Conservation (phyloP, 2,329 filamentous ascomycete genomes). For the Phyllosticta ampelicida region DNA sequence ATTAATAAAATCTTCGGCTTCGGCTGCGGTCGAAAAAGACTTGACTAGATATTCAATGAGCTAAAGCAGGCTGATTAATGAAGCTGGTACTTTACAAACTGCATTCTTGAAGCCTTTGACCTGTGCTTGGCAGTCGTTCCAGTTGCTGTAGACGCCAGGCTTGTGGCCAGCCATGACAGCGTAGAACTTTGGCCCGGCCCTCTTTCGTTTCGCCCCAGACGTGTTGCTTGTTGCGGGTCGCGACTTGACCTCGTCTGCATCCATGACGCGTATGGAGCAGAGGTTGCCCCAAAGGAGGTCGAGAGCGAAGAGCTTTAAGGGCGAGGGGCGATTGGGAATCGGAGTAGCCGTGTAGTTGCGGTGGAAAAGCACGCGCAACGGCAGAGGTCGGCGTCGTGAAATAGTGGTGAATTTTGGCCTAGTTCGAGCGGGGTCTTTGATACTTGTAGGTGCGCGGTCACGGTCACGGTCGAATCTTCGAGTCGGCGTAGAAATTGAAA, state of each 20-base stretch:
- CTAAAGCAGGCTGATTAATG: neutral
- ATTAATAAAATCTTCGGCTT: conserved; percentile 64
- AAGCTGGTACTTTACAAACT: conserved; percentile 18
- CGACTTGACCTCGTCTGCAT: conserved; percentile 14
- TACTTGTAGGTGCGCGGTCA: neutral
- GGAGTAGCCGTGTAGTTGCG: neutral
- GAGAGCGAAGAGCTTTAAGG: neutral
- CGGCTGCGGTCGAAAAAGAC: conserved; percentile 60
- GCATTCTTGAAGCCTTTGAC: conserved; percentile 47
- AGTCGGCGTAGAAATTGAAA: neutral
- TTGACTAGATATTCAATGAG: conserved; percentile 49
- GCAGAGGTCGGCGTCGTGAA: neutral
- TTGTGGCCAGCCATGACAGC: conserved; percentile 49
- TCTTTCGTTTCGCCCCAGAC: conserved; percentile 46
- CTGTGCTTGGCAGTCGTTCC: conserved; percentile 51
- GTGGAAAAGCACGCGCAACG: neutral
- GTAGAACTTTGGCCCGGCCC: conserved; percentile 47
- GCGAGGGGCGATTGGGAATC: neutral
- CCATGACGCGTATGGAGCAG: neutral
- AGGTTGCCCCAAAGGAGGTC: neutral
- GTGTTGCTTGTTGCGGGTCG: conserved; percentile 17
- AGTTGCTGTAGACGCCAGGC: conserved; percentile 54
- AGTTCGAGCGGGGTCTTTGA: neutral
- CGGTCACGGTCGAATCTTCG: neutral
- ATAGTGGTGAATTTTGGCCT: neutral